phyloP scores from a whole-genome alignment of 768 basidiomycete species.

The Tricholomella constricta region DNA sequence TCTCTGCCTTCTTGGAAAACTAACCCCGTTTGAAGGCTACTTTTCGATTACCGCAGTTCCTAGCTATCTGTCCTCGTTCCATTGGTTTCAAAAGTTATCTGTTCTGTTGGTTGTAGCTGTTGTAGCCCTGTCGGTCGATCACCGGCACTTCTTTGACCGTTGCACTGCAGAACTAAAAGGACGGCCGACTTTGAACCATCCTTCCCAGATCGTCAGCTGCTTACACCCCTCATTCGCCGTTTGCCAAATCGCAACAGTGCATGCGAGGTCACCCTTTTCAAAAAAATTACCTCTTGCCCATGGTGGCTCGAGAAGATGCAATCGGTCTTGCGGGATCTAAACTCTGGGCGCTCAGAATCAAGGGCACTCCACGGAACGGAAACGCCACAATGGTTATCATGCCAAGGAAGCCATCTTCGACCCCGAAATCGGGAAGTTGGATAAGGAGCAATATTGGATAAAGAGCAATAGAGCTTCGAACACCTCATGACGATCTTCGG shows the following conservation, averaged over 20 bases:
- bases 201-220: neutral
- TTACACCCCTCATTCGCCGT: neutral
- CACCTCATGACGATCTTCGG: no score
- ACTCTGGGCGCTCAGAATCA: neutral
- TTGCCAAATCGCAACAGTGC: neutral
- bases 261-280: neutral
- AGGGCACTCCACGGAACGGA: slow-evolving; percentile 9
- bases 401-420: neutral
- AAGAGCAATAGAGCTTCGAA: neutral
- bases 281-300: neutral
- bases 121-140: neutral
- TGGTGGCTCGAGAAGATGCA: no score
- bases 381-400: slow-evolving; percentile 2
- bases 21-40: no score
- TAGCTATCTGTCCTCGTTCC: no score
- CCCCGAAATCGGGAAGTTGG: neutral
- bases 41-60: no score
- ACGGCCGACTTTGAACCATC: neutral
- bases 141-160: no score
- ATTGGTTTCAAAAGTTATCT: no score
- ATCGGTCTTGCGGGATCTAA: no score
- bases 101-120: no score
- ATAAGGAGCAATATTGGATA: neutral
- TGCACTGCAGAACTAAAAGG: no score
- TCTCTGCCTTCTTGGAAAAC: no score